Percentiles rank a stretch among this genome's conserved stretches.
phyloP scores from a whole-genome alignment of 1,284 basidiomycete genomes.

The Ceratobasidium sp. region DNA sequence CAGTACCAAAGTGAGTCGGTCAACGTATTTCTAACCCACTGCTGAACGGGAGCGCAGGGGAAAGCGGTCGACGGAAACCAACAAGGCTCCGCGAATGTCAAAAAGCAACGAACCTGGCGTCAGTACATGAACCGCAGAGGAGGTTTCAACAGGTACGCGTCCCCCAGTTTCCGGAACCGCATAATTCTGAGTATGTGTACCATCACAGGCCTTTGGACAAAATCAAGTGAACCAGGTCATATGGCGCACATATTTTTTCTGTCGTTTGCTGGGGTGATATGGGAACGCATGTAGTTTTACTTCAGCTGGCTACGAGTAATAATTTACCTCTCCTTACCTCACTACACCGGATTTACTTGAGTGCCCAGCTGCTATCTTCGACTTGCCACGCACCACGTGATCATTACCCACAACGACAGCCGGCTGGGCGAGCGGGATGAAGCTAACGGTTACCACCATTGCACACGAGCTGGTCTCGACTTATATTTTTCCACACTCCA shows the following conservation, averaged over 20 bases:
- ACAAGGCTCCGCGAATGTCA: conserved; percentile 74
- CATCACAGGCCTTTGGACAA: conserved; percentile 67
- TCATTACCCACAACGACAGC: background rate
- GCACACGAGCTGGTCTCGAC: conserved; percentile 33
- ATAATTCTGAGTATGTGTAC: conserved; percentile 40
- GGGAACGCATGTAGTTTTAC: background rate
- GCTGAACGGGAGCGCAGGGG: conserved; percentile 57
- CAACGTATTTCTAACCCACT: conserved; percentile 7
- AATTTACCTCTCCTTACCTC: background rate
- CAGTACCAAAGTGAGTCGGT: conserved; percentile 76
- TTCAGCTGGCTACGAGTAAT: background rate
- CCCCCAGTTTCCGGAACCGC: background rate
- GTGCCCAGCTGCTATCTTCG: background rate
- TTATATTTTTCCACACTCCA: background rate
- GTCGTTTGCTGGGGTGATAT: background rate
- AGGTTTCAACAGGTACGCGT: conserved; percentile 84
- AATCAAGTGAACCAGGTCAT: conserved; percentile 58
- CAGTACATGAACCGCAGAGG: conserved; percentile 96
- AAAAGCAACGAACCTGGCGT: conserved; percentile 92
- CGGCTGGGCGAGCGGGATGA: background rate
- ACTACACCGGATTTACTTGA: background rate
- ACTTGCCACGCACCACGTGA: background rate
- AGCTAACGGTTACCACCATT: background rate
- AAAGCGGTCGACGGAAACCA: conserved; percentile 83
- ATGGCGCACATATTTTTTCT: background rate